phyloP scores from a whole-genome alignment of 164 flowering plant species.

The Dillenia turbinata region DNA sequence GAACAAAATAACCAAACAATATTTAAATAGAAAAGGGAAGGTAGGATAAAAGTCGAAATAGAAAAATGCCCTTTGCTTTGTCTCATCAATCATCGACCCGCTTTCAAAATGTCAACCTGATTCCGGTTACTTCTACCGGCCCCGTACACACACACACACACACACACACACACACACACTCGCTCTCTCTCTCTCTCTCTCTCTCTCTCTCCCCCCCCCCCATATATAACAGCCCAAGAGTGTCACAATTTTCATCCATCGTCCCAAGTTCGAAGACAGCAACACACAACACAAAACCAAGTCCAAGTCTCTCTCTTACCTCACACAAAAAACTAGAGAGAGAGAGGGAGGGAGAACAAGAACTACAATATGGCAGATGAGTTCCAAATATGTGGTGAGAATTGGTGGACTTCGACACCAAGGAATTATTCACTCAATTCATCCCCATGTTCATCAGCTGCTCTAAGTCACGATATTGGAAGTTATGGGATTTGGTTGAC shows the following conservation, averaged over 20 bases:
- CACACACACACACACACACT: constrained; percentile 1
- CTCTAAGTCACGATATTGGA: constrained; percentile 20
- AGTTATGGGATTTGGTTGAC: constrained; percentile 32
- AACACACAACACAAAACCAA: too few relatives aligned
- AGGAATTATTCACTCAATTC: constrained; percentile 16
- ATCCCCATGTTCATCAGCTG: constrained; percentile 48
- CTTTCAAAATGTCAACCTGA: constrained; percentile 41
- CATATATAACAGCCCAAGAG: constrained; percentile 18
- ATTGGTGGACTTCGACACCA: constrained; percentile 51
- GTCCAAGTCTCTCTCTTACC: too few relatives aligned
- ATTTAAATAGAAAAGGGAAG: too few relatives aligned
- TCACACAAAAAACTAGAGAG: too few relatives aligned
- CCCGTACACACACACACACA: constrained; percentile 22
- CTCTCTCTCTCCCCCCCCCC: background rate
- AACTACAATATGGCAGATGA: constrained; percentile 54
- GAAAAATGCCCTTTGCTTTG: constrained; percentile 20
- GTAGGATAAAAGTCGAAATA: too few relatives aligned
- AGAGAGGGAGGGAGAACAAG: background rate
- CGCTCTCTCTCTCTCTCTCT: too few relatives aligned
- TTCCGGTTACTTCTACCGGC: constrained; percentile 22
- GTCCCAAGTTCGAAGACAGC: background rate
- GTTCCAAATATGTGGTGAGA: constrained; percentile 46
- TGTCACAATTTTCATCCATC: constrained; percentile 5
- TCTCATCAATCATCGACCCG: constrained; percentile 18
- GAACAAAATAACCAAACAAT: too few relatives aligned